These are phyloP conservation scores for Chalciporus piperatus DNA, from an alignment of 768 basidiomycete species.

Conservation along the genomic window DNA sequence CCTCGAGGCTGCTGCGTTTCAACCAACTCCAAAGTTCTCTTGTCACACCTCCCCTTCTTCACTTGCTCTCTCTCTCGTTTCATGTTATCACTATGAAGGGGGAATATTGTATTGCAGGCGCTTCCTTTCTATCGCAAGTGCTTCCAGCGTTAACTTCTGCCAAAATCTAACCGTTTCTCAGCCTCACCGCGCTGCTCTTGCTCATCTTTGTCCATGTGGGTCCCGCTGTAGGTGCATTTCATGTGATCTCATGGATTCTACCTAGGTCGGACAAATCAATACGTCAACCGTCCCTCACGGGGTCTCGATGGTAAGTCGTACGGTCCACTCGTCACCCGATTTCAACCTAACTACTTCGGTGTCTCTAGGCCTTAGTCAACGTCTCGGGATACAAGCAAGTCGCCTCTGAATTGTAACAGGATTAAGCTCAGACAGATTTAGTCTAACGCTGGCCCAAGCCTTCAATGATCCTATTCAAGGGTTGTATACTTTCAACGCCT, in stretches of 20 bases:
- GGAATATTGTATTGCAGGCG: conserved; percentile 72
- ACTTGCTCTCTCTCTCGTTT: conserved; percentile 18
- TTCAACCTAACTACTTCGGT: conserved; percentile 15
- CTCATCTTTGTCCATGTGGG: conserved; percentile 82
- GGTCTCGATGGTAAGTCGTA: conserved; percentile 63
- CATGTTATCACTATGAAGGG: conserved; percentile 53
- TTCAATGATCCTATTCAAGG: conserved; percentile 57
- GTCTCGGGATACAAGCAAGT: conserved; percentile 69
- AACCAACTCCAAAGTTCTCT: conserved; percentile 16
- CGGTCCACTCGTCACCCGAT: background rate
- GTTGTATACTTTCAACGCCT: conserved; percentile 66
- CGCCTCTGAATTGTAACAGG: background rate
- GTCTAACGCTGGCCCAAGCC: conserved; percentile 47
- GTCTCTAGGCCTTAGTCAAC: conserved; percentile 60
- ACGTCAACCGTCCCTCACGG: conserved; percentile 68
- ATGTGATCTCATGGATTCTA: conserved; percentile 21
- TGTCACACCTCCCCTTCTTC: conserved; percentile 15
- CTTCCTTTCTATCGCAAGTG: conserved; percentile 69
- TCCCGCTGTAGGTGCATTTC: conserved; percentile 18
- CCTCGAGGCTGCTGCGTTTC: conserved; percentile 23
- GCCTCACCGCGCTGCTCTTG: conserved; percentile 44
- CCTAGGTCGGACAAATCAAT: conserved; percentile 79
- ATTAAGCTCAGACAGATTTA: conserved; percentile 23
- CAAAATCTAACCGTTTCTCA: conserved; percentile 14
- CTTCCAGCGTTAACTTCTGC: conserved; percentile 3